Evolutionary conservation across 2,329 filamentous ascomycete genomes (phyloP).

Genomic region (Pseudogymnoascus sp.): DNA sequence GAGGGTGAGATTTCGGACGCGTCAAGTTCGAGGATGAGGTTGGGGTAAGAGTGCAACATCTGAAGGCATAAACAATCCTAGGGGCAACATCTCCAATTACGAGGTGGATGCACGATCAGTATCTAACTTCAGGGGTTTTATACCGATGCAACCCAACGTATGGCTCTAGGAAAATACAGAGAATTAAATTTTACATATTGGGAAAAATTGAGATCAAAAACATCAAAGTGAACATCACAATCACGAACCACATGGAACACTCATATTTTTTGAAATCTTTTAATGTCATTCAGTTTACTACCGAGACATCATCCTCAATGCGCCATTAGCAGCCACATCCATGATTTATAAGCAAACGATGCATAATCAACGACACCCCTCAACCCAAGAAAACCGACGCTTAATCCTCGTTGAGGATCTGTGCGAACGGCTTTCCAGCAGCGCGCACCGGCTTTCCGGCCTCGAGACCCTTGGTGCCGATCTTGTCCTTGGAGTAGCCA

Average conservation of each 20-base stretch:
- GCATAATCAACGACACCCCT: conserved; percentile 10
- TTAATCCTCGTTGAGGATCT: conserved; percentile 43
- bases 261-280: conserved; percentile 1
- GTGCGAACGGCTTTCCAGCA: conserved; percentile 26
- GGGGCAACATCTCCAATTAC: no score
- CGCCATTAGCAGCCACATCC: conserved; percentile 10
- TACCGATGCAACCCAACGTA: no score
- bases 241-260: neutral
- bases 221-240: neutral
- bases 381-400: conserved; percentile 20
- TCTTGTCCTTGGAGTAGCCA: conserved; percentile 78
- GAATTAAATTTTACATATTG: neutral
- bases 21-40: no score
- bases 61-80: no score
- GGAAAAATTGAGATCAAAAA: neutral
- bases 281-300: conserved; percentile 8
- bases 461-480: conserved; percentile 61
- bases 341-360: conserved; percentile 9
- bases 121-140: no score
- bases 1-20: no score
- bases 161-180: neutral
- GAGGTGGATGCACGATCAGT: no score
- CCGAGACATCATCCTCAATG: conserved; percentile 9
- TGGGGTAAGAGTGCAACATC: no score
- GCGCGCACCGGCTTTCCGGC: conserved; percentile 47